Evolutionary conservation across 2,329 filamentous ascomycete species (phyloP), one percentile per base, ranked within the genome.

Genomic region (Fusarium sp.): DNA sequence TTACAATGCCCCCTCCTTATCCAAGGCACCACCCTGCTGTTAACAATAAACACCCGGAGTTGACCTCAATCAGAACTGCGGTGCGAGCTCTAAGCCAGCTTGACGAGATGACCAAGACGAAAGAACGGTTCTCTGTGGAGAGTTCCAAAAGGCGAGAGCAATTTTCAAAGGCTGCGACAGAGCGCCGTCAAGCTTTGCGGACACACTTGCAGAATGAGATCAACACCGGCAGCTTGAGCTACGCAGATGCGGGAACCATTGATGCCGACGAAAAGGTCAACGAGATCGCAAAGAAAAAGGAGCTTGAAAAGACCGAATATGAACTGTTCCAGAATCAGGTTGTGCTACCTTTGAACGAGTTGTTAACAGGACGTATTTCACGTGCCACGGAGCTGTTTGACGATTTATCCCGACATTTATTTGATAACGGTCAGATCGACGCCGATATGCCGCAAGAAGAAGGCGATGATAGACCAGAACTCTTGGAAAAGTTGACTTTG

Each of bases 11-110:
- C 11, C 96, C 96, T 2, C 93, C 96, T 3, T 98, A 97, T 78
- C 96, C 96, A 3, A 91, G 95, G 10, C 95, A 98, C 76, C 92
- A 98, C 74, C 96, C 96, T 11, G 96, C 96, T 1, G 93, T 98
- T 18, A 98, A 97, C 79, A 99, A 98, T 76, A 97, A 89, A 73
- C 96, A 99, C 76, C 96, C 96, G 0, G 92, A 97, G 70, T 86
- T 99, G n/a, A 87, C 91, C 0, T 86, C 89, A 3, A 94, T 93
- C 48, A 90, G 96, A 52, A 89, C 86, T 5, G 87, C 90, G 0
- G 92, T 98, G 22, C 89, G 94, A 16, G 85, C 86, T 2, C 82
- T 97, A 43, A 92, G 90, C 55, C 90, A 96, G 72, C 82, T 97
- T 52, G 85, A 86, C 18, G 92, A 96, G 75, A 82, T 95, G 8